Evolutionary conservation across 768 basidiomycete genomes (phyloP), one percentile per base, ranked within the genome.

Genomic region (Amanita subjunquillea): DNA sequence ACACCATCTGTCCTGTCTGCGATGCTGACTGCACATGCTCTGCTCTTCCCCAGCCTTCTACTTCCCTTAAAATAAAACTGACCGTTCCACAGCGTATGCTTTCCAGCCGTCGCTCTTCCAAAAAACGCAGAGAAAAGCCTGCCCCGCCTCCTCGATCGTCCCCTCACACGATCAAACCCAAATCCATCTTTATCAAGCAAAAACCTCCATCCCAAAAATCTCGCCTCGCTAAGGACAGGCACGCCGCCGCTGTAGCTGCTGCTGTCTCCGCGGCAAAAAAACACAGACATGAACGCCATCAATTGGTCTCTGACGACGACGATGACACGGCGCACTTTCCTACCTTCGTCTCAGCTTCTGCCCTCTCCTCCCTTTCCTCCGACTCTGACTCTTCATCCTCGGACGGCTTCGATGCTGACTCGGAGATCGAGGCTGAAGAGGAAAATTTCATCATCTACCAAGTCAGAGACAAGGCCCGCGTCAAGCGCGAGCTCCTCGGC

Each of bases 1-100:
- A 80, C 79, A 84, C 89, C 65, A 88, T 91, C 53, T 91, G 88
- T 67, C 88, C 87, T 6, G 87, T 91, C 57, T 91, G 88, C 86
- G 89, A 91, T 74, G 83, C 85, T 63, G 83, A 87, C 63, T 91
- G 88, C 73, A 90, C 85, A 29, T 91, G 88, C 75, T 66, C 75
- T 72, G 72, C 67, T 30, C 30, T 30, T 40, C 42, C 36, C 41
- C 63, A 60, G 58, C 64, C 51, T 59, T 66, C 32, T 57, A 56
- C 66, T 1, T 67, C 78, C 4, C 74, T 87, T 61, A 88, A 87
- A 72, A 86, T 87, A 70, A 84, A 80, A 66, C 77, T 87, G 55
- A 81, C 80, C 46, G 71, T 85, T 12, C 83, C 83, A 13, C 77
- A 73, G 45, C 73, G 67, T 56, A 70, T 82, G 58, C 72, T 78